Percentiles rank a stretch among this genome's conserved stretches.
phyloP scores from a whole-genome alignment of 78 protist species.

The Pigoraptor vietnamica region DNA sequence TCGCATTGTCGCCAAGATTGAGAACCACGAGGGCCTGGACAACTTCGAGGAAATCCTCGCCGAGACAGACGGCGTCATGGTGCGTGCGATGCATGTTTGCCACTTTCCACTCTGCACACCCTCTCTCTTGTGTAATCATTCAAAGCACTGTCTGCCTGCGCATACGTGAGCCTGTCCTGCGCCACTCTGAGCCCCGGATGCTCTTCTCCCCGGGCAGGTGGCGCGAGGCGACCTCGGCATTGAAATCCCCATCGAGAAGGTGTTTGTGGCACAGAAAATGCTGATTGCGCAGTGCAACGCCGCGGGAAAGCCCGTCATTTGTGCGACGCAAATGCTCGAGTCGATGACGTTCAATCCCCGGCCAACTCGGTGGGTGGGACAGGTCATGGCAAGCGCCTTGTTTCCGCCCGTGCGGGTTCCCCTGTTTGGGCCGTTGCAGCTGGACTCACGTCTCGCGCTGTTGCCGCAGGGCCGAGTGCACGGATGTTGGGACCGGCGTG shows the following conservation, averaged over 20 bases:
- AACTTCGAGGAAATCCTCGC: constrained; percentile 75
- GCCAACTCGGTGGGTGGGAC: constrained; percentile 74
- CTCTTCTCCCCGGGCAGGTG: constrained; percentile 11
- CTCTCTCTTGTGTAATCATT: neutral
- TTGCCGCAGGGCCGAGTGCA: constrained; percentile 63
- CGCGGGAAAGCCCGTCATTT: constrained; percentile 54
- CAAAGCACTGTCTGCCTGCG: no score
- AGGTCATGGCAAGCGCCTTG: no score
- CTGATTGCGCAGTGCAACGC: constrained; percentile 66
- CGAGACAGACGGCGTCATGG: constrained; percentile 89
- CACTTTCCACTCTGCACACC: no score
- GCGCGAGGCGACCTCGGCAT: constrained; percentile 94
- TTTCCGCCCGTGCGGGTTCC: no score
- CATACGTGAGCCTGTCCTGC: no score
- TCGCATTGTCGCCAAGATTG: constrained; percentile 82
- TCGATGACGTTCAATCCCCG: constrained; percentile 80
- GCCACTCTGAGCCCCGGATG: no score
- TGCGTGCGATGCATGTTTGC: no score
- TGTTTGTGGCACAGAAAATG: constrained; percentile 77
- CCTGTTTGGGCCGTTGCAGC: no score
- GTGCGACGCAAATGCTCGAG: constrained; percentile 69
- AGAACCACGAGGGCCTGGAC: constrained; percentile 67
- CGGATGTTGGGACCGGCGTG: constrained; percentile 72
- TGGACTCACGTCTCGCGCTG: no score
- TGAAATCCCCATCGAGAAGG: constrained; percentile 75